Evolutionary conservation across 257 asterid genomes (phyloP).

Genomic region (Solanum rostratum): DNA sequence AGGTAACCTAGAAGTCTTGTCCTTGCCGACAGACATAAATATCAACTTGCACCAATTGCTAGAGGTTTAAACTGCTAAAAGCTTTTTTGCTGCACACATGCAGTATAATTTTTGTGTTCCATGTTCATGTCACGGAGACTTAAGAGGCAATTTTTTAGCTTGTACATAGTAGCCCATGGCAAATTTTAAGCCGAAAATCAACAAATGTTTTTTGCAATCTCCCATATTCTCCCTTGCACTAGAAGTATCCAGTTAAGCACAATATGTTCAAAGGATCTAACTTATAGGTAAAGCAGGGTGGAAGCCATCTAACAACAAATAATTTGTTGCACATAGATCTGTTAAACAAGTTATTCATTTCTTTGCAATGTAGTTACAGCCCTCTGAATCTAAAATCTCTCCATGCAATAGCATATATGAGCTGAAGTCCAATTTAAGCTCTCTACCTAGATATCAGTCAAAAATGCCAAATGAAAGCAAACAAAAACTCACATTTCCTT

Average conservation of each 20-base stretch:
- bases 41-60: not conserved
- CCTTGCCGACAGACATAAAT: not conserved
- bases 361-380: not conserved
- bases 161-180: not conserved
- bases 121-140: not conserved
- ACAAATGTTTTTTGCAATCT: not conserved
- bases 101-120: not conserved
- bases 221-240: not conserved
- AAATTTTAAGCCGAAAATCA: not conserved
- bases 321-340: not conserved
- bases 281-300: not conserved
- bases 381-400: not conserved
- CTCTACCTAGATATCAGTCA: not conserved
- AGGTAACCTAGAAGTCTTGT: not conserved
- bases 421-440: not conserved
- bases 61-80: not conserved
- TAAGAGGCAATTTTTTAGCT: not conserved
- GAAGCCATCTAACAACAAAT: not conserved
- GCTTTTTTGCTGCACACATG: not conserved
- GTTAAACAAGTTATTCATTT: not conserved
- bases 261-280: not conserved
- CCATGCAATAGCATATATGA: not conserved
- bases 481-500: conserved; percentile 62
- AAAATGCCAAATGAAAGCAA: not conserved
- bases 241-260: not conserved